Evolutionary conservation across 257 asterid genomes (phyloP).

Genomic region (Nicotiana paniculata): DNA sequence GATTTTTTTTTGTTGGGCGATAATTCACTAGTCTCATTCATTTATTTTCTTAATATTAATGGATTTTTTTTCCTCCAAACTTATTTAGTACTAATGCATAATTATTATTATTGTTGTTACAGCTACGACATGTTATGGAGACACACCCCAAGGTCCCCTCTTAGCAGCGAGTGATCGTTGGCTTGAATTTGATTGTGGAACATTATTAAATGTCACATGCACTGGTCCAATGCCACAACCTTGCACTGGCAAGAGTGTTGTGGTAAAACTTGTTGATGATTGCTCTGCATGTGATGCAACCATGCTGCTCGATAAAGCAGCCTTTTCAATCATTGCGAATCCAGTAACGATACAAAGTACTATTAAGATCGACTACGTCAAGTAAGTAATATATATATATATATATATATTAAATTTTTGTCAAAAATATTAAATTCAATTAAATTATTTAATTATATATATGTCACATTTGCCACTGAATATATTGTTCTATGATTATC

Average conservation of each 20-base stretch:
- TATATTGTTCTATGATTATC: not conserved
- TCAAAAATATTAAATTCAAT: too few relatives aligned
- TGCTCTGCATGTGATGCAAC: constrained; percentile 22
- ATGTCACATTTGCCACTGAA: too few relatives aligned
- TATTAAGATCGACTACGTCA: too few relatives aligned
- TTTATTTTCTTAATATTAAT: too few relatives aligned
- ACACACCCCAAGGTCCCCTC: constrained; percentile 14
- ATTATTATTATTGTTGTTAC: not conserved
- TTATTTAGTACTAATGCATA: too few relatives aligned
- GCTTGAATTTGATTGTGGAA: constrained; percentile 21
- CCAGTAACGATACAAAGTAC: not conserved
- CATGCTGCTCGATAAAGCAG: constrained; percentile 32
- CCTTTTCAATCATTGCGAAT: constrained; percentile 27
- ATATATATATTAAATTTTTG: too few relatives aligned
- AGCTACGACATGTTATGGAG: constrained; percentile 35
- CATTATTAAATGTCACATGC: constrained; percentile 20
- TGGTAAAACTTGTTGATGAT: constrained; percentile 28
- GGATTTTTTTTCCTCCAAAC: not conserved
- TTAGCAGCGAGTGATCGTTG: constrained; percentile 36
- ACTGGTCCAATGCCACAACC: constrained; percentile 26
- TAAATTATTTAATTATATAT: too few relatives aligned
- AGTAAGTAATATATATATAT: too few relatives aligned
- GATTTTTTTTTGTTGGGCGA: too few relatives aligned
- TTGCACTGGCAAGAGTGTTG: constrained; percentile 12
- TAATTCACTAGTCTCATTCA: too few relatives aligned